A percentile compares a stretch with the other conserved stretches of the same genome.
These are phyloP conservation scores for Dictyophora rubrovolvata DNA, from an alignment of 768 basidiomycete genomes.

Conservation along the genomic window DNA sequence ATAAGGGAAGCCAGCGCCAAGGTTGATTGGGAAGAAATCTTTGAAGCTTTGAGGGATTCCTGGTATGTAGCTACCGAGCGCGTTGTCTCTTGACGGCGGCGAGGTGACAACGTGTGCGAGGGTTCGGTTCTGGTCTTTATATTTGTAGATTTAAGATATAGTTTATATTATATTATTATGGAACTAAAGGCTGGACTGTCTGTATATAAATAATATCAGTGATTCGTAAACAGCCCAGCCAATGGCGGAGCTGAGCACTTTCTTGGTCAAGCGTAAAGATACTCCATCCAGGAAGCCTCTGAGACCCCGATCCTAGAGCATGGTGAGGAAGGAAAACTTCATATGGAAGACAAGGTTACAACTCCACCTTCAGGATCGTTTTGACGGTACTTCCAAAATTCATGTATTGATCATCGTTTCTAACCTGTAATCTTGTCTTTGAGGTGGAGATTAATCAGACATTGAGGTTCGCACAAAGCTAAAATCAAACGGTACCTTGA, in stretches of 20 bases:
- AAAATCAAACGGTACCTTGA: constrained; percentile 51
- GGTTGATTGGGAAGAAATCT: background rate
- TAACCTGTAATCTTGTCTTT: constrained; percentile 88
- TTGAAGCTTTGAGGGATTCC: background rate
- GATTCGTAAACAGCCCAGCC: constrained; percentile 91
- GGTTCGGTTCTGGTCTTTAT: background rate
- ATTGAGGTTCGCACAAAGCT: constrained; percentile 4
- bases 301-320: constrained; percentile 62
- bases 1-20: constrained; percentile 6
- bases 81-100: background rate
- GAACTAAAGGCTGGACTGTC: background rate
- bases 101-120: background rate
- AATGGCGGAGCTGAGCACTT: constrained; percentile 81
- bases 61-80: background rate
- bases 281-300: constrained; percentile 80
- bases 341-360: background rate
- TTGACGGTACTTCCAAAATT: constrained; percentile 53
- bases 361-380: constrained; percentile 55
- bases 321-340: background rate
- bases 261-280: constrained; percentile 72
- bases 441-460: background rate
- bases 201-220: constrained; percentile 46
- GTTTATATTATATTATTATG: background rate
- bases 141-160: background rate
- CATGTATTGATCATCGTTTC: constrained; percentile 65